A percentile compares a stretch with the other conserved stretches of the same genome.
These are phyloP conservation scores for Sporopachydermia cereana DNA, from an alignment of 1,139 yeast genomes.

Conservation along the genomic window DNA sequence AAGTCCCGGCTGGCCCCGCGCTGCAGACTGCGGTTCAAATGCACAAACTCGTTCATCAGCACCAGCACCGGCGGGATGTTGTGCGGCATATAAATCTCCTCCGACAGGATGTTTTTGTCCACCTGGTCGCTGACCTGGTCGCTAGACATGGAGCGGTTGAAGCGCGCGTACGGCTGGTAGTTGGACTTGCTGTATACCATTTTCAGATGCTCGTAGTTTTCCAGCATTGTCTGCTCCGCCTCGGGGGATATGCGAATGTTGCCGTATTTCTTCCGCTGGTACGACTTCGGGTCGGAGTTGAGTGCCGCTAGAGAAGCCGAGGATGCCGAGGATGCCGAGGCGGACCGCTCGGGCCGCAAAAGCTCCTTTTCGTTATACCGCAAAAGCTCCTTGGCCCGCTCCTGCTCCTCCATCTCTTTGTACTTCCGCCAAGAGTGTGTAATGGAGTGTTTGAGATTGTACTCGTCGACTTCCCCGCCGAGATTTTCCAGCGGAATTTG, in stretches of 20 bases:
- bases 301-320: neutral
- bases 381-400: neutral
- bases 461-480: conserved; percentile 3
- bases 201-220: conserved; percentile 3
- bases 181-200: neutral
- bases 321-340: neutral
- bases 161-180: neutral
- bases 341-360: too few species aligned
- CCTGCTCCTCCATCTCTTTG: neutral
- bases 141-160: neutral
- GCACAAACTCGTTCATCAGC: neutral
- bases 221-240: neutral
- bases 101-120: neutral
- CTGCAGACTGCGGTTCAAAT: neutral
- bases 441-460: conserved; percentile 2
- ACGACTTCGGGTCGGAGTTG: neutral
- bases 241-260: neutral
- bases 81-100: neutral
- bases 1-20: neutral
- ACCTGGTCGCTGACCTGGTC: neutral
- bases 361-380: neutral
- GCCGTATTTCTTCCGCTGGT: conserved; percentile 1
- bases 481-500: neutral
- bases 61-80: neutral
- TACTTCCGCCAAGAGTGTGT: neutral